A percentile compares a stretch with the other conserved stretches of the same genome.
These are phyloP conservation scores for Cryphonectria naterciae DNA, from an alignment of 2,329 filamentous ascomycete genomes.

Conservation along the genomic window DNA sequence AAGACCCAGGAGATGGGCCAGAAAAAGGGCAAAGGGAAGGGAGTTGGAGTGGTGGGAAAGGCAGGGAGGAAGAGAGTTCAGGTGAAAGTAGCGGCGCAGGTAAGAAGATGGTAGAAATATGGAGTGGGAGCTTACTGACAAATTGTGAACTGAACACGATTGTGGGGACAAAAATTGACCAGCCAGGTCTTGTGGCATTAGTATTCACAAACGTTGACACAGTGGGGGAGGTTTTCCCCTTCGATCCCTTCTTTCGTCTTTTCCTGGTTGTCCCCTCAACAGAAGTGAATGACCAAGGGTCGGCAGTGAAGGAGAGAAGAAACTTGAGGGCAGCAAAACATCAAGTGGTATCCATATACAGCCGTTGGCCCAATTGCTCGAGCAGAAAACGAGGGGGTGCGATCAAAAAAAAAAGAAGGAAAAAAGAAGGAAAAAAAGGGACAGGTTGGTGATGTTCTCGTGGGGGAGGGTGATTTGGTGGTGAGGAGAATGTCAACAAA, in stretches of 20 bases:
- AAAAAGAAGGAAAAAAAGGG: conserved; percentile 9
- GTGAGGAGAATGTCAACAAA: not conserved
- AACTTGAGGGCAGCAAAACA: conserved; percentile 13
- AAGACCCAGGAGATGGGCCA: not conserved
- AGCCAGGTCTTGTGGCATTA: not conserved
- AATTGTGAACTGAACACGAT: not conserved
- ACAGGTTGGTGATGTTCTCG: conserved; percentile 24
- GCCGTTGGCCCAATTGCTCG: conserved; percentile 14
- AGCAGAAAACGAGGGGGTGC: conserved; percentile 9
- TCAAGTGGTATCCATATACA: conserved; percentile 27
- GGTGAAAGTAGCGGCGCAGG: not conserved
- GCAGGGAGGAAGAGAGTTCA: too few relatives aligned
- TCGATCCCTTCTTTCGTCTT: not conserved
- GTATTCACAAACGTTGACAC: not conserved
- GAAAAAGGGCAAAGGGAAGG: not conserved
- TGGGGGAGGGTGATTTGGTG: conserved; percentile 10
- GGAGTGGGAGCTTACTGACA: not conserved
- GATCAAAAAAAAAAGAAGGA: conserved; percentile 24
- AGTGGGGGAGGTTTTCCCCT: not conserved
- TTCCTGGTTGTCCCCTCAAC: too few relatives aligned
- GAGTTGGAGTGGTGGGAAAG: not conserved
- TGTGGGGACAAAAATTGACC: not conserved
- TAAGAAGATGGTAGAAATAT: not conserved
- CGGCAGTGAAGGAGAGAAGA: not conserved
- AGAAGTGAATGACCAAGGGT: not conserved